Evolutionary conservation across 768 basidiomycete genomes (phyloP), one percentile per base, ranked within the genome.

Genomic region (Clitopilus passeckerianus): DNA sequence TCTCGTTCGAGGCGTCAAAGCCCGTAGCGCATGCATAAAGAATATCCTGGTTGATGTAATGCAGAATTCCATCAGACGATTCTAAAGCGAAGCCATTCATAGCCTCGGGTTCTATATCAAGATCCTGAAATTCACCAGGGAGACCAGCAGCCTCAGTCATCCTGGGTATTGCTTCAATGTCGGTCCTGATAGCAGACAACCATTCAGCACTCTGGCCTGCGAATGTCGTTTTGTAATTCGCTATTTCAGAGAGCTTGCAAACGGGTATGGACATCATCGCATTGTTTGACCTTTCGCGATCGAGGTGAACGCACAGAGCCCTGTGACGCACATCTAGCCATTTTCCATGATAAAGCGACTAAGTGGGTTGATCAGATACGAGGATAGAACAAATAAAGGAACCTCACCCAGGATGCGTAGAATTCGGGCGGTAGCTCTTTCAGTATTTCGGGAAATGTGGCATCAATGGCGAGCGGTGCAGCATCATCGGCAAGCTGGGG

Each of bases 1-100:
- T 67, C 24, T 57, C 67, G 7, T n/a, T 8, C 0, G 62, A 64
- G 12, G 58, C 56, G 52, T 50, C 3, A 12, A 50, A 20, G n/a
- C 46, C 46, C 10, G 46, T 50, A 16, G 46, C 12, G n/a, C 46
- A 22, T 3, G 46, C 27, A 30, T 7, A 4, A 7, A 30, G 27
- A 30, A 30, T 30, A 30, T 30, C 27, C 27, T 30, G 27, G 4
- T 30, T 7, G 27, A 30, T 30, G 27, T 30, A 30, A 7, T 30
- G 27, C 3, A 4, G 7, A 7, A 7, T 30, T 4, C 27, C 27
- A 7, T 30, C 27, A 30, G 27, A 30, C 27, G 27, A 30, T 30
- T 30, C 27, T 30, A 30, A 4, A 30, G 27, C 27, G 7, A 30
- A 30, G 3, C 27, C 27, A 7, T 30, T 7, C 7, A 7, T 30